phyloP scores from a whole-genome alignment of 805 yeast genomes.

The Isabelozyma gotoi region DNA sequence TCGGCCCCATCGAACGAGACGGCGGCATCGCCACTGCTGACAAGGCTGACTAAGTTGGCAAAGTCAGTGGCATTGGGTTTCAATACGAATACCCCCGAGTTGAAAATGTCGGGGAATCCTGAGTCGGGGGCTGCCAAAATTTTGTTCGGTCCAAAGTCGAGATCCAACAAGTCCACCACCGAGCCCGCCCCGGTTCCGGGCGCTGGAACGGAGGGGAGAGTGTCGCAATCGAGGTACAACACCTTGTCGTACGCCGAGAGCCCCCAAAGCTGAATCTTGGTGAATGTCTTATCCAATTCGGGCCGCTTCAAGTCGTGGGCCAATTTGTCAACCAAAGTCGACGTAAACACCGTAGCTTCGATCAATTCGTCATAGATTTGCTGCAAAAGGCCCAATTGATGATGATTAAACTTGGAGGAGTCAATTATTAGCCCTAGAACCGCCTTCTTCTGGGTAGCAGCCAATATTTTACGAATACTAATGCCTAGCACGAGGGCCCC shows the following conservation, averaged over 20 bases:
- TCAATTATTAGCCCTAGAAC: constrained; percentile 35
- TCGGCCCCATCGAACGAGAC: constrained; percentile 82
- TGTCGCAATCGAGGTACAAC: constrained; percentile 65
- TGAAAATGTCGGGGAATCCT: constrained; percentile 93
- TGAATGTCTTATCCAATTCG: constrained; percentile 51
- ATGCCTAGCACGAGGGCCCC: constrained; percentile 57
- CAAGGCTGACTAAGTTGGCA: constrained; percentile 33
- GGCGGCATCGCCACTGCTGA: constrained; percentile 13
- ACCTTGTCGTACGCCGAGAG: constrained; percentile 38
- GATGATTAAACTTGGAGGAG: constrained; percentile 18
- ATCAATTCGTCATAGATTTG: constrained; percentile 28
- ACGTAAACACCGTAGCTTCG: constrained; percentile 23
- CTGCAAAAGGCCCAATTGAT: constrained; percentile 26
- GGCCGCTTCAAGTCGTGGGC: constrained; percentile 45
- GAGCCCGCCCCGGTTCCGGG: constrained; percentile 9
- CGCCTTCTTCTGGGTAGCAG: constrained; percentile 6
- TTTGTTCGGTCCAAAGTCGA: constrained; percentile 19
- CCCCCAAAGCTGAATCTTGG: constrained; percentile 60
- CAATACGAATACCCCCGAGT: constrained; percentile 70
- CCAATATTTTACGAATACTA: constrained; percentile 17
- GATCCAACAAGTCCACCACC: constrained; percentile 29
- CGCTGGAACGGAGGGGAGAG: constrained; percentile 44
- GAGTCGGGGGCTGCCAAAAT: constrained; percentile 69
- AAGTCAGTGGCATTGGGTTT: constrained; percentile 51
- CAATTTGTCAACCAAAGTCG: constrained; percentile 25